These are phyloP conservation scores for Kurtzmaniella fragi DNA, from an alignment of 805 yeast genomes.

Conservation along the genomic window DNA sequence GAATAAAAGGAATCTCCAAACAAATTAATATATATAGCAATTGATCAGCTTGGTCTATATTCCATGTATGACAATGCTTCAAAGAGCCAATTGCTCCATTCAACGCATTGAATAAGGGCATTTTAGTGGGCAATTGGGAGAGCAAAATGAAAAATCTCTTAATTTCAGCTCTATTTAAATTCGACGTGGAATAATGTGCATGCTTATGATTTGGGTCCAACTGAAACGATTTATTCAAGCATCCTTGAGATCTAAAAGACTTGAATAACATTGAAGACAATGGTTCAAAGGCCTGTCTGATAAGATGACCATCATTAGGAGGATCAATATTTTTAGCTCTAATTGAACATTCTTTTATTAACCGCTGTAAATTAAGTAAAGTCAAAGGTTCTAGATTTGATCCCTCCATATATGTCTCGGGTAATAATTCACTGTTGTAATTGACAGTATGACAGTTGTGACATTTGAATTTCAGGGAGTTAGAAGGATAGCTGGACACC, in stretches of 20 bases:
- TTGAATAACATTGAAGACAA: conserved; percentile 43
- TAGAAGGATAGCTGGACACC: conserved; percentile 23
- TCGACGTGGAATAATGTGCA: conserved; percentile 40
- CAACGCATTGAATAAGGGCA: conserved; percentile 56
- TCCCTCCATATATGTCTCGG: no score
- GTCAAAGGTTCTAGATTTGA: conserved; percentile 5
- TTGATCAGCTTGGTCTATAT: conserved; percentile 35
- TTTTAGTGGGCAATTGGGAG: conserved; percentile 49
- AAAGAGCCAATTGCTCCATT: conserved; percentile 47
- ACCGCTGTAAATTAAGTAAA: no score
- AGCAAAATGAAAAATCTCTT: conserved; percentile 42
- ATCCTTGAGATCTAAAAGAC: conserved; percentile 43
- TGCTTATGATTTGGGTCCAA: conserved; percentile 18
- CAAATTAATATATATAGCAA: conserved; percentile 60
- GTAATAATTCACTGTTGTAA: conserved; percentile 14
- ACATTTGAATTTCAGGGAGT: conserved; percentile 47
- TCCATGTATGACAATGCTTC: conserved; percentile 40
- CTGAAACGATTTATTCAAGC: conserved; percentile 55
- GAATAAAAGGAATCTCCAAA: conserved; percentile 62
- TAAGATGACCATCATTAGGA: conserved; percentile 13
- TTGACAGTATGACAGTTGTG: conserved; percentile 55
- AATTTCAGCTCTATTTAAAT: conserved; percentile 47
- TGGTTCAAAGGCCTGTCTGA: conserved; percentile 32
- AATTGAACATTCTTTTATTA: not conserved
- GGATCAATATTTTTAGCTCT: conserved; percentile 11